A percentile compares a stretch with the other conserved stretches of the same genome.
These are phyloP conservation scores for Debaryomyces sp. DNA, from an alignment of 1,139 yeast species.

Conservation along the genomic window DNA sequence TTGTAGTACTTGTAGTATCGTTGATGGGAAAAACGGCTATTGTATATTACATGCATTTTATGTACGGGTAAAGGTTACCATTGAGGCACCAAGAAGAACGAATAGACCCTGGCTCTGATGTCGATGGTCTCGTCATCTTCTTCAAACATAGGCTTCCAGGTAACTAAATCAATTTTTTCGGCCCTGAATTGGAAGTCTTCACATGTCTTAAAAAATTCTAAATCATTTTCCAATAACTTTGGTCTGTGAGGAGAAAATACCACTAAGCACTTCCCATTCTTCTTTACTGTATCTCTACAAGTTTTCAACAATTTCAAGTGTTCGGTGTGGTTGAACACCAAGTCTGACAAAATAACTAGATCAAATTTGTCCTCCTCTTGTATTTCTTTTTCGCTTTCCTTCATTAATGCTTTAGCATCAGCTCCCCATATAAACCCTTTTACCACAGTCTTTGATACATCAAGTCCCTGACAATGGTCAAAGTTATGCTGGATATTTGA, in stretches of 20 bases:
- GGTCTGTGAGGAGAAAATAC: slow-evolving; percentile 97
- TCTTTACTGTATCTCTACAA: slow-evolving; percentile 62
- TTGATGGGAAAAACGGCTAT: not conserved
- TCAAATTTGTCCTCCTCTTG: slow-evolving; percentile 65
- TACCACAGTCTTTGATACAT: slow-evolving; percentile 37
- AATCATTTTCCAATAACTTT: slow-evolving; percentile 65
- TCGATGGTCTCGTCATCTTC: slow-evolving; percentile 83
- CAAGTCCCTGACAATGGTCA: slow-evolving; percentile 37
- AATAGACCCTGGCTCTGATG: slow-evolving; percentile 82
- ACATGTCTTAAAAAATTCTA: slow-evolving; percentile 77
- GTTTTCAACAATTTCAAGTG: slow-evolving; percentile 74
- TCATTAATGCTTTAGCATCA: slow-evolving; percentile 51
- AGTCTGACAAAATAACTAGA: slow-evolving; percentile 79
- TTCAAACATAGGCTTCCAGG: slow-evolving; percentile 91
- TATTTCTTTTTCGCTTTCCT: slow-evolving; percentile 29
- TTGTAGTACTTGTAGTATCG: not conserved
- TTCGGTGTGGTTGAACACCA: slow-evolving; percentile 92
- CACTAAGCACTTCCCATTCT: slow-evolving; percentile 73
- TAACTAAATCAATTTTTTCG: slow-evolving; percentile 68
- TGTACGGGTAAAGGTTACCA: slow-evolving; percentile 21
- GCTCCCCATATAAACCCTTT: slow-evolving; percentile 94
- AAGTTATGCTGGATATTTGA: slow-evolving; percentile 74
- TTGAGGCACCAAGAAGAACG: slow-evolving; percentile 46
- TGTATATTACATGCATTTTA: not conserved
- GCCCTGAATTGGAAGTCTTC: slow-evolving; percentile 61